Percentiles rank a stretch among this genome's conserved stretches.
Evolutionary conservation across 257 asterid species (phyloP).

Genomic region (Plantago elongata): DNA sequence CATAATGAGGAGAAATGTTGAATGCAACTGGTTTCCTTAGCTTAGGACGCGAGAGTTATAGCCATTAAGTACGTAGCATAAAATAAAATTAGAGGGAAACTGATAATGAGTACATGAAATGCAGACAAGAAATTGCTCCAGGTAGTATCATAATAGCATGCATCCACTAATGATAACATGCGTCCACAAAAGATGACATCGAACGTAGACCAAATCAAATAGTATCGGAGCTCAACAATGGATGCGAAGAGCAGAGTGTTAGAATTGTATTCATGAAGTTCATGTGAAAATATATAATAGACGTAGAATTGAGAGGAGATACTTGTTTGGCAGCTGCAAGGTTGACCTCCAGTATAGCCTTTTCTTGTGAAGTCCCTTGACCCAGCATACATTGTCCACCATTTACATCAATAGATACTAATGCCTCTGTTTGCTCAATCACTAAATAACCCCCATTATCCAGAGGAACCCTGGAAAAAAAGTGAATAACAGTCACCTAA

Average conservation of each 20-base stretch:
- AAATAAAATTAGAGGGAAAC: too few species aligned
- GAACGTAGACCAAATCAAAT: too few species aligned
- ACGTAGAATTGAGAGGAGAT: conserved; percentile 19
- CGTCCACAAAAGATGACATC: too few species aligned
- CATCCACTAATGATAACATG: too few species aligned
- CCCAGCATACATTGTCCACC: conserved; percentile 98
- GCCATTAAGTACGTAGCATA: too few species aligned
- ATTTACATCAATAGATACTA: conserved; percentile 94
- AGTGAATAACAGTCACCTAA: conserved; percentile 18
- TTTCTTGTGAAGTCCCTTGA: conserved; percentile 90
- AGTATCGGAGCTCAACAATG: too few species aligned
- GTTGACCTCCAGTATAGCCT: conserved; percentile 88
- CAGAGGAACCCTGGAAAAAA: conserved; percentile 67
- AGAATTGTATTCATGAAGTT: conserved; percentile 6
- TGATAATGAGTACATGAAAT: too few species aligned
- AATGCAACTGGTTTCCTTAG: too few species aligned
- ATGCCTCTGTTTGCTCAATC: conserved; percentile 96
- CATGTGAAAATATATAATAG: conserved; percentile 17
- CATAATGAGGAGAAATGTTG: too few species aligned
- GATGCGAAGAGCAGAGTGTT: not conserved
- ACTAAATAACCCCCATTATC: conserved; percentile 95
- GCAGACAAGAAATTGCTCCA: too few species aligned
- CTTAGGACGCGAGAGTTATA: too few species aligned
- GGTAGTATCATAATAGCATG: too few species aligned
- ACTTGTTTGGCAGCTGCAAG: conserved; percentile 95